Evolutionary conservation across 805 yeast genomes (phyloP), one percentile per base, ranked within the genome.

Genomic region (Candida odintsovae): DNA sequence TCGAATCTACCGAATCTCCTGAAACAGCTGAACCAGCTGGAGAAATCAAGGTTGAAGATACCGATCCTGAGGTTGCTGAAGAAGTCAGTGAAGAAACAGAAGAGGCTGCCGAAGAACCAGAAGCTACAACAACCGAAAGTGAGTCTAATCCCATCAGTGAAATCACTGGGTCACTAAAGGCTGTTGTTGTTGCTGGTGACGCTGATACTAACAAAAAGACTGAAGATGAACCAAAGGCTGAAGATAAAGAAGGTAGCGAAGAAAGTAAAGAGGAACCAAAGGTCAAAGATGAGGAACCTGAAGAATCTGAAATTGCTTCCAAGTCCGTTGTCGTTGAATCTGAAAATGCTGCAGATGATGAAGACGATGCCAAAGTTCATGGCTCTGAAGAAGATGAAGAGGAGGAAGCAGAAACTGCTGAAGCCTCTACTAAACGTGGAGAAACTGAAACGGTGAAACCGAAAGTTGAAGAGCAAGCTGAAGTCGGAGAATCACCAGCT

Each of bases 201-300:
- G 43, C 28, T 2, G 51, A 50, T 40, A 53, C 38, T 16, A 54
- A 31, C 9, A 7, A 7, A 50, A 37, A 42, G 31, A n/a, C 11
- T 25, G 33, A 26, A 8, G 25, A 13, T n/a, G n/a, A n/a, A n/a
- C n/a, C n/a, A n/a, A n/a, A n/a, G n/a, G n/a, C n/a, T n/a, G 23
- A 22, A 5, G 12, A 23, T 12, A 45, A 40, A 25, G 42, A 43
- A n/a, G 43, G 4, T 15, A n/a, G 6, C 18, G 35, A 29, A 6
- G 35, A n/a, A 3, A 29, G 7, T 13, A 11, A 6, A 15, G 31
- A 16, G 15, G 41, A 25, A 16, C 26, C 25, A 12, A 21, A 41
- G 21, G 9, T n/a, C n/a, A n/a, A n/a, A 13, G 45, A 16, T 11
- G 43, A 25, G 4, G 47, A 40, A 19, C 46, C 35, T n/a, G 35